Conservation (phyloP, 805 yeast species). For the Kluyveromyces nonfermentans region DNA sequence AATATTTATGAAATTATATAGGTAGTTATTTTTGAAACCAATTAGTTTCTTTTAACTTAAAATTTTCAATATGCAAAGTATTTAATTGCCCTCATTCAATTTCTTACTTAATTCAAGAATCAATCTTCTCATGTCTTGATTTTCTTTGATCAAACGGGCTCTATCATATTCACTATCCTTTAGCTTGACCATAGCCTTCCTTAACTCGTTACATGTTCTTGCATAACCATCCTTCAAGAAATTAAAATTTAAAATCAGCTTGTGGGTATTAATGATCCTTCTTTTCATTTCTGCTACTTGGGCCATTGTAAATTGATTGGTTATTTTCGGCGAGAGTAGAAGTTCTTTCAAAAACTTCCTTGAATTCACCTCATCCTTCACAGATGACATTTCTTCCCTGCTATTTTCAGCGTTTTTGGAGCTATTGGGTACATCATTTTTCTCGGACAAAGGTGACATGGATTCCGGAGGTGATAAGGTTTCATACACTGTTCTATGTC, state of each 20-base stretch:
- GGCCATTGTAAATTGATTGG: constrained; percentile 24
- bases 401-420: constrained; percentile 15
- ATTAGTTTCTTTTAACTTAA: neutral
- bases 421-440: constrained; percentile 5
- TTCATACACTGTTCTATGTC: constrained; percentile 8
- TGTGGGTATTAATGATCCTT: constrained; percentile 27
- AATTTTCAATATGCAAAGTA: neutral
- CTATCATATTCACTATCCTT: constrained; percentile 32
- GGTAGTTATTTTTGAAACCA: neutral
- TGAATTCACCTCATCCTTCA: neutral
- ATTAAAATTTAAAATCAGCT: constrained; percentile 25
- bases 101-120: constrained; percentile 17
- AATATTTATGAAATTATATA: neutral
- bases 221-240: constrained; percentile 27
- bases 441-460: constrained; percentile 24
- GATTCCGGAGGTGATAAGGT: constrained; percentile 31
- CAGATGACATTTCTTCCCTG: constrained; percentile 4
- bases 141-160: constrained; percentile 30
- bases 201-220: constrained; percentile 26
- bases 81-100: constrained; percentile 1
- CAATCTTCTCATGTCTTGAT: constrained; percentile 28
- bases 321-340: constrained; percentile 14
- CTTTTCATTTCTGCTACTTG: constrained; percentile 26
- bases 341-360: constrained; percentile 2
- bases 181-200: constrained; percentile 25